Evolutionary conservation across 2,329 filamentous ascomycete genomes (phyloP).

Genomic region (Ophiocordyceps camponoti-leonardi): DNA sequence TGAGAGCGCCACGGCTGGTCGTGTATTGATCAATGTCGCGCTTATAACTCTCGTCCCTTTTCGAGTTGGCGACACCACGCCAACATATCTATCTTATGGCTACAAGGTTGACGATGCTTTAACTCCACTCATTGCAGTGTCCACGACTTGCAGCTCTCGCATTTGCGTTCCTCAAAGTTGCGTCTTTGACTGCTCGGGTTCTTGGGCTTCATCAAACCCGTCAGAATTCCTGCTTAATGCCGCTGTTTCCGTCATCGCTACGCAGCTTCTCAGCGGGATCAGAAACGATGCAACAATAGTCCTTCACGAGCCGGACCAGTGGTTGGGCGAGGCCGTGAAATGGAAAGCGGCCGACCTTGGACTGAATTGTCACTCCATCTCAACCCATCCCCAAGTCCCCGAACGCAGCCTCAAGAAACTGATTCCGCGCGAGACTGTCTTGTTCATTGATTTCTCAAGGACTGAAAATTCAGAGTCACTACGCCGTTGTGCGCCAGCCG

Average conservation of each 20-base stretch:
- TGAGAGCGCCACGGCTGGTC: background rate
- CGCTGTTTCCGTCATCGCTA: background rate
- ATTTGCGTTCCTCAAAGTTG: background rate
- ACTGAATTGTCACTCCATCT: background rate
- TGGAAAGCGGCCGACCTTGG: slow-evolving; percentile 1
- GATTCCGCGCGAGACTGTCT: background rate
- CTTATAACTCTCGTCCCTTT: background rate
- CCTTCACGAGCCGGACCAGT: background rate
- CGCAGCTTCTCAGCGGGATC: background rate
- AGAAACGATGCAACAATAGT: background rate
- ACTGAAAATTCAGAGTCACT: background rate
- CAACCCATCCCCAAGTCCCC: background rate
- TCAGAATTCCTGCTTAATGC: background rate
- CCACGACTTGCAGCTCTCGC: background rate
- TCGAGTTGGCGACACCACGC: background rate
- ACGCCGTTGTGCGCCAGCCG: background rate
- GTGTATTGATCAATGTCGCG: background rate
- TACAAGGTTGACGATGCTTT: background rate
- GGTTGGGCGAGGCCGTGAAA: background rate
- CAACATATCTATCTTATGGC: background rate
- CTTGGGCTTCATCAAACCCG: background rate
- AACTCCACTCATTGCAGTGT: background rate
- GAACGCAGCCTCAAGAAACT: background rate
- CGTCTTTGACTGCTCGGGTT: background rate
- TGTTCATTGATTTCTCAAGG: background rate